Conservation (phyloP, 495 filamentous ascomycete species). For the Glonium stellatum region DNA sequence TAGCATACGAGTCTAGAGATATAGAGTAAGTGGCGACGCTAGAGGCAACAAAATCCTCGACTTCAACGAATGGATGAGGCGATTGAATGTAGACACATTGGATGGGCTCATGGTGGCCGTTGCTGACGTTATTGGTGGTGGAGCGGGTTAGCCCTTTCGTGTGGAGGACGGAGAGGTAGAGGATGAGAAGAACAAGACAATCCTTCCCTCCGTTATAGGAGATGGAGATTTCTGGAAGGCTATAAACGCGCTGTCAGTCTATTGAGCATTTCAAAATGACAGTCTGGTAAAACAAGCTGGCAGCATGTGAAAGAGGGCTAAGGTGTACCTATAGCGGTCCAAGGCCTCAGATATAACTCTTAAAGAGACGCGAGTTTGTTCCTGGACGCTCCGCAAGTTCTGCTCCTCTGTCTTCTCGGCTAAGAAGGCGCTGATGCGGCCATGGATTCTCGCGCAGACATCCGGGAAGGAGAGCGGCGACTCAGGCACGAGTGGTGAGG, state of each 20-base stretch:
- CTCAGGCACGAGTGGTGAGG: conserved; percentile 21
- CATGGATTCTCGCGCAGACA: conserved; percentile 55
- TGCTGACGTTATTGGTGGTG: conserved; percentile 1
- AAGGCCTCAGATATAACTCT: conserved; percentile 67
- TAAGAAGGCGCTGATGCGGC: conserved; percentile 63
- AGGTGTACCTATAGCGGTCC: conserved; percentile 56
- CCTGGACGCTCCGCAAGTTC: conserved; percentile 59
- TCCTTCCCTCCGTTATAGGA: conserved; percentile 99
- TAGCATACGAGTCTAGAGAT: conserved; percentile 66
- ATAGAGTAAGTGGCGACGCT: conserved; percentile 65
- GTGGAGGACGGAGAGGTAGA: conserved; percentile 69
- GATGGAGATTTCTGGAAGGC: conserved; percentile 71
- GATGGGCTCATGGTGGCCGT: conserved; percentile 41
- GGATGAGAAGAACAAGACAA: conserved; percentile 86
- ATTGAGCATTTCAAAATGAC: not conserved
- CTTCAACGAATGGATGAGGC: conserved; percentile 68
- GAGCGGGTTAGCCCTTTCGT: conserved; percentile 23
- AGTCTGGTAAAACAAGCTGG: not conserved
- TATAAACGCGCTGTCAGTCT: conserved; percentile 30
- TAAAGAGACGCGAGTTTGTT: conserved; percentile 62
- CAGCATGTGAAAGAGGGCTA: not conserved
- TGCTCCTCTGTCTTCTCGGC: conserved; percentile 48
- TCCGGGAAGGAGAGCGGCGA: conserved; percentile 27
- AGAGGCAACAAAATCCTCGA: conserved; percentile 71
- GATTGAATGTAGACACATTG: conserved; percentile 86